These are phyloP conservation scores for Trichoderma asperelloides DNA, from an alignment of 495 filamentous ascomycete genomes.

Conservation along the genomic window DNA sequence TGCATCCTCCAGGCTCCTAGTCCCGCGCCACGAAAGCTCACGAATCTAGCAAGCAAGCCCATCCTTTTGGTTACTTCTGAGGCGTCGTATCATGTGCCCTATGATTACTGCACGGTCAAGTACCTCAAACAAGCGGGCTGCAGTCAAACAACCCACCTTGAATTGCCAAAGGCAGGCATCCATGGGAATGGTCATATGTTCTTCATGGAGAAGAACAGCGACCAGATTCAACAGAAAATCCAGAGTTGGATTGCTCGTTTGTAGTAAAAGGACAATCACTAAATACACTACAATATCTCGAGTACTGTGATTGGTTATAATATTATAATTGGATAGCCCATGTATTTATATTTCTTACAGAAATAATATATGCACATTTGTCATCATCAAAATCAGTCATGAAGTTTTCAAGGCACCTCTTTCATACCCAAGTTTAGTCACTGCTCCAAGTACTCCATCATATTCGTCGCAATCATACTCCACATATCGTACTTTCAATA, in stretches of 20 bases:
- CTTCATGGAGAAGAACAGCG: constrained; percentile 51
- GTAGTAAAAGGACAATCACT: not conserved
- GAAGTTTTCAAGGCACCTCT: too few species aligned
- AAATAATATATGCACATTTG: too few species aligned
- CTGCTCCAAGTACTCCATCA: too few species aligned
- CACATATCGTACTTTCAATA: too few species aligned
- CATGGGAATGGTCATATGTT: constrained; percentile 50
- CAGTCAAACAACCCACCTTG: constrained; percentile 26
- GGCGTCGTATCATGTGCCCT: constrained; percentile 46
- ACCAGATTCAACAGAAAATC: constrained; percentile 34
- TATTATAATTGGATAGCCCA: not conserved
- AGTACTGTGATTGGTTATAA: not conserved
- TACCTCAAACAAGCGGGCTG: constrained; percentile 50
- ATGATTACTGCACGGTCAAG: constrained; percentile 46
- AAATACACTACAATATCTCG: not conserved
- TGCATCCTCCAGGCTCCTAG: constrained; percentile 39
- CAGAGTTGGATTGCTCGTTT: constrained; percentile 28
- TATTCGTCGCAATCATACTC: too few species aligned
- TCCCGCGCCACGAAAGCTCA: constrained; percentile 34
- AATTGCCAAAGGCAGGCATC: constrained; percentile 38
- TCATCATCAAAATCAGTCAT: too few species aligned
- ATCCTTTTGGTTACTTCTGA: constrained; percentile 41
- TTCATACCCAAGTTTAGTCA: too few species aligned
- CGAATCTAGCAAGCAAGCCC: constrained; percentile 35
- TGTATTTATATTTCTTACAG: too few species aligned